These are phyloP conservation scores for Lichtheimia hyalospora DNA, from an alignment of 371 early-diverging fungal genomes.

Conservation along the genomic window DNA sequence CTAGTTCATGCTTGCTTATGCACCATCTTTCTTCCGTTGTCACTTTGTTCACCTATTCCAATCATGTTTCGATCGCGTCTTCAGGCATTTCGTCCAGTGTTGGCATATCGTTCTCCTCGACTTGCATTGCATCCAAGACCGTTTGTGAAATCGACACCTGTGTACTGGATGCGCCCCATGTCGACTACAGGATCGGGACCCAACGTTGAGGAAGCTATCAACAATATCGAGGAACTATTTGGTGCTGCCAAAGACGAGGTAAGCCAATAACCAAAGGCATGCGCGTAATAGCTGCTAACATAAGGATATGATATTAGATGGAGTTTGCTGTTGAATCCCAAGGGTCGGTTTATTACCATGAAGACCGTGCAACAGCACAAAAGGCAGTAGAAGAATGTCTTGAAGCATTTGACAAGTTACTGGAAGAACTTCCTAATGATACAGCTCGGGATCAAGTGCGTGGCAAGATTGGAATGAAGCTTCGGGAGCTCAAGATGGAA, in stretches of 20 bases:
- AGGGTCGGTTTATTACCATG: conserved; percentile 45
- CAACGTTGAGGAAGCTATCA: conserved; percentile 33
- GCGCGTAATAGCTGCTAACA: too few species aligned
- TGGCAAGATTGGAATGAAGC: conserved; percentile 37
- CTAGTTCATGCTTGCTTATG: too few species aligned
- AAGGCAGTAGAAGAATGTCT: conserved; percentile 39
- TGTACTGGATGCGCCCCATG: too few species aligned
- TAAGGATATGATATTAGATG: conserved; percentile 17
- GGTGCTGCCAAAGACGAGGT: conserved; percentile 42
- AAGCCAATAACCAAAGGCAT: neutral
- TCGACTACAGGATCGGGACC: too few species aligned
- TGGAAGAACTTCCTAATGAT: conserved; percentile 30
- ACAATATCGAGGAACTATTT: conserved; percentile 36
- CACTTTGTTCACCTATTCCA: too few species aligned
- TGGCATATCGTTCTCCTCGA: too few species aligned
- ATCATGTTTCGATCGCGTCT: too few species aligned
- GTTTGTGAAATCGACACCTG: too few species aligned
- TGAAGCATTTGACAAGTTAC: conserved; percentile 28
- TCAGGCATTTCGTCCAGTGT: too few species aligned
- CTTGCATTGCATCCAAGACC: too few species aligned
- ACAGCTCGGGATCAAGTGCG: conserved; percentile 36
- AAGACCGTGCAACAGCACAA: conserved; percentile 35
- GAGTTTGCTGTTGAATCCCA: conserved; percentile 44
- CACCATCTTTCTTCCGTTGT: too few species aligned
- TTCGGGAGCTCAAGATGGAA: conserved; percentile 38